Percentiles rank a stretch among this genome's conserved stretches.
Evolutionary conservation across 805 yeast genomes (phyloP).

Genomic region (Pichia occidentalis): DNA sequence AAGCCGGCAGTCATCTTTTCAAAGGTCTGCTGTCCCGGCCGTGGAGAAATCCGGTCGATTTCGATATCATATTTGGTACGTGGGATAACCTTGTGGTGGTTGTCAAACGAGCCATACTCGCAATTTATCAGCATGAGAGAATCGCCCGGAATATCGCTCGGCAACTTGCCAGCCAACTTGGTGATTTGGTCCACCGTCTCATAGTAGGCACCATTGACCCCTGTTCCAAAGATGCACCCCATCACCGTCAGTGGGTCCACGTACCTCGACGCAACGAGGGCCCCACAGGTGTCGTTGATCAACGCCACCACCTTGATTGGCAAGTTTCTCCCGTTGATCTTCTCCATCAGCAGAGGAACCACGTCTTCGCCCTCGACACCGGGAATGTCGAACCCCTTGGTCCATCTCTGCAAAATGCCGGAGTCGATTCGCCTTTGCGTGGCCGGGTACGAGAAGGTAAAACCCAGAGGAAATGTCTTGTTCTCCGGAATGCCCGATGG

Average conservation of each 20-base stretch:
- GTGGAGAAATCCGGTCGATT: slow-evolving; percentile 85
- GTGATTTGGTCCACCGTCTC: slow-evolving; percentile 73
- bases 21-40: slow-evolving; percentile 95
- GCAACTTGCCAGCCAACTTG: slow-evolving; percentile 70
- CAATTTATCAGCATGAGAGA: slow-evolving; percentile 95
- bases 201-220: slow-evolving; percentile 96
- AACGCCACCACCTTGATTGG: slow-evolving; percentile 90
- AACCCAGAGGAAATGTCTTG: slow-evolving; percentile 72
- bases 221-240: slow-evolving; percentile 98
- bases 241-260: slow-evolving; percentile 84
- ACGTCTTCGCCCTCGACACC: slow-evolving; percentile 95
- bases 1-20: slow-evolving; percentile 98
- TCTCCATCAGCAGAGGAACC: slow-evolving; percentile 80
- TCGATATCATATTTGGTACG: slow-evolving; percentile 80
- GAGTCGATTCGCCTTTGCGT: slow-evolving; percentile 74
- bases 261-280: slow-evolving; percentile 93
- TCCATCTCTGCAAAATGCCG: slow-evolving; percentile 95
- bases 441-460: slow-evolving; percentile 94
- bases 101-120: slow-evolving; percentile 98
- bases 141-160: slow-evolving; percentile 56
- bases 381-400: slow-evolving; percentile 94
- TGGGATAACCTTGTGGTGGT: slow-evolving; percentile 81
- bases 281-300: slow-evolving; percentile 96
- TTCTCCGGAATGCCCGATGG: slow-evolving; percentile 59
- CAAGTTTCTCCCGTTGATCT: slow-evolving; percentile 56